Evolutionary conservation across 192 early-diverging fungal species (phyloP).

Genomic region (Coemansia sp.): DNA sequence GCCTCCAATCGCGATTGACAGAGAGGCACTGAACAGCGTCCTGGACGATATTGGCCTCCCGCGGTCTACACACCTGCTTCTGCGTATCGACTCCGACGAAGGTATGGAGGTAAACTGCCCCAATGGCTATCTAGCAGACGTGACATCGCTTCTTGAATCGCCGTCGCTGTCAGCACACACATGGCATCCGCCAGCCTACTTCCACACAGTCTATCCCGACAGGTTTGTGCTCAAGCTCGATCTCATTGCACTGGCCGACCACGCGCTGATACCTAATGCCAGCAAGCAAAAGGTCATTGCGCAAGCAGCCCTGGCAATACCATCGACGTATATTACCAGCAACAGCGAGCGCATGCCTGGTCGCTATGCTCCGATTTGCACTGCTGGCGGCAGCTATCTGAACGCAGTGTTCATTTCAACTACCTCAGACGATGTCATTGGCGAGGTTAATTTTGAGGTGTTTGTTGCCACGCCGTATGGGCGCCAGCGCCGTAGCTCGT

Average conservation of each 20-base stretch:
- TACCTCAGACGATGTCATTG: conserved; percentile 23
- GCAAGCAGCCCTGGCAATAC: conserved; percentile 28
- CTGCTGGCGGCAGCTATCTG: conserved; percentile 31
- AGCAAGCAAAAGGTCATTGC: conserved; percentile 33
- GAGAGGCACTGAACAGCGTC: conserved; percentile 18
- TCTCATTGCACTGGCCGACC: conserved; percentile 42
- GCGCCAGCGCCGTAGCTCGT: neutral
- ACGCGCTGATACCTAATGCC: conserved; percentile 22
- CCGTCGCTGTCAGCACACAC: conserved; percentile 11
- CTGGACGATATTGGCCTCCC: conserved; percentile 40
- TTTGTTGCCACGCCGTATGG: conserved; percentile 36
- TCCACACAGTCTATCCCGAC: conserved; percentile 40
- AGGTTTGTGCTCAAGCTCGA: conserved; percentile 42
- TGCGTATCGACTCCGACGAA: conserved; percentile 38
- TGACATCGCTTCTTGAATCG: conserved; percentile 17
- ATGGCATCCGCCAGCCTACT: conserved; percentile 38
- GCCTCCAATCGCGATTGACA: conserved; percentile 26
- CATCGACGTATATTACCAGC: conserved; percentile 20
- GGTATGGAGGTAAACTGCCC: conserved; percentile 20
- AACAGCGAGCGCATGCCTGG: conserved; percentile 30
- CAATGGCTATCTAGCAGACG: conserved; percentile 24
- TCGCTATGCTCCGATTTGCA: conserved; percentile 21
- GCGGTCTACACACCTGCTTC: conserved; percentile 41
- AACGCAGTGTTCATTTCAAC: conserved; percentile 25
- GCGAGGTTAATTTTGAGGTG: conserved; percentile 32